Conservation (phyloP, 352 stramenopile genomes). For the Peronospora farinosa region DNA sequence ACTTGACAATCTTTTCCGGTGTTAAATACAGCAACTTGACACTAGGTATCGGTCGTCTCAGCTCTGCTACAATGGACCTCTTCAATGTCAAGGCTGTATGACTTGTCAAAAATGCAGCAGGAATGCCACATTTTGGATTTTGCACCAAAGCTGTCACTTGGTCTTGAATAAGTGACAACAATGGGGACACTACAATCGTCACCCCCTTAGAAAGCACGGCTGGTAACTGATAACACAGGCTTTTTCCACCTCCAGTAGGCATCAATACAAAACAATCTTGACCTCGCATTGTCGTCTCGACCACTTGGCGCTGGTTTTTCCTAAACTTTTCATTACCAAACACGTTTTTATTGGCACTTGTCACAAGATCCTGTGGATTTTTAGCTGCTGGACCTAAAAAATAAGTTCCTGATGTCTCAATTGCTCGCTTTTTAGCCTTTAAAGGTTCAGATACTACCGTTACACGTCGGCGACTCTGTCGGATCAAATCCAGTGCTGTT, state of each 20-base stretch:
- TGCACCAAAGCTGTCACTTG: slow-evolving; percentile 82
- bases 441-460: background rate
- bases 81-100: slow-evolving; percentile 60
- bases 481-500: slow-evolving; percentile 49
- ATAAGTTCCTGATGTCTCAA: background rate
- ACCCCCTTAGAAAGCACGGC: slow-evolving; percentile 64
- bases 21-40: slow-evolving; percentile 92
- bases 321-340: slow-evolving; percentile 84
- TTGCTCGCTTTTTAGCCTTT: slow-evolving; percentile 17
- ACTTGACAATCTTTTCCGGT: slow-evolving; percentile 90
- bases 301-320: slow-evolving; percentile 88
- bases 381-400: slow-evolving; percentile 1
- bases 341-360: slow-evolving; percentile 50
- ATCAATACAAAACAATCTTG: slow-evolving; percentile 93
- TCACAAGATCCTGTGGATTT: slow-evolving; percentile 31
- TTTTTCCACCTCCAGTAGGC: slow-evolving; percentile 89
- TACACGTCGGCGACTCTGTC: slow-evolving; percentile 16
- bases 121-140: slow-evolving; percentile 56
- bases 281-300: slow-evolving; percentile 86
- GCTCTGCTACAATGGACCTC: slow-evolving; percentile 66
- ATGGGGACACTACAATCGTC: slow-evolving; percentile 90
- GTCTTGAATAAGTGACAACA: slow-evolving; percentile 93
- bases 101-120: slow-evolving; percentile 68
- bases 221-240: slow-evolving; percentile 88
- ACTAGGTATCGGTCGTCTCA: slow-evolving; percentile 60